Conservation (phyloP, 371 early-diverging fungal species). For the Mortierella sp. region DNA sequence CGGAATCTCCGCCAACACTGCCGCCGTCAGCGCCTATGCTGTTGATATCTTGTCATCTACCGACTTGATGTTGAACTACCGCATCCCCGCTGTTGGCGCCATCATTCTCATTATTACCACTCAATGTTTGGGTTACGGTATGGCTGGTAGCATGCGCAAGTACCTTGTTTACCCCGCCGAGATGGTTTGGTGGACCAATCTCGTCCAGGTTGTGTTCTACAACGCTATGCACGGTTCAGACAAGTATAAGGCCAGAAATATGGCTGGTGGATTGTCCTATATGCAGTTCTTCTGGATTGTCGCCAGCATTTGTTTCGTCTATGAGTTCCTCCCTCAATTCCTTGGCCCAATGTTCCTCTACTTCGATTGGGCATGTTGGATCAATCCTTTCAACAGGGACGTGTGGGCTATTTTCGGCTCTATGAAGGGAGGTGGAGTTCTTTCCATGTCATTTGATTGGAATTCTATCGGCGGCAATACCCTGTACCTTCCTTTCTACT, state of each 20-base stretch:
- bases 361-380: slow-evolving; percentile 69
- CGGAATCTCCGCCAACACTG: slow-evolving; percentile 50
- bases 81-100: slow-evolving; percentile 61
- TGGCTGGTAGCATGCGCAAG: slow-evolving; percentile 82
- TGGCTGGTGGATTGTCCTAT: slow-evolving; percentile 58
- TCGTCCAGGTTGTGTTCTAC: slow-evolving; percentile 82
- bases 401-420: slow-evolving; percentile 69
- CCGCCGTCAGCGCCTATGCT: slow-evolving; percentile 49
- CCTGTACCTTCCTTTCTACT: slow-evolving; percentile 24
- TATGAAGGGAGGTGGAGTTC: slow-evolving; percentile 23
- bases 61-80: slow-evolving; percentile 62
- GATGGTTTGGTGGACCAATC: slow-evolving; percentile 67
- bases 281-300: slow-evolving; percentile 69
- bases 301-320: slow-evolving; percentile 61
- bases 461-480: slow-evolving; percentile 21
- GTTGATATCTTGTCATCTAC: slow-evolving; percentile 66
- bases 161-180: slow-evolving; percentile 75
- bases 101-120: slow-evolving; percentile 71
- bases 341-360: slow-evolving; percentile 67
- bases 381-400: slow-evolving; percentile 57
- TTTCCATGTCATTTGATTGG: slow-evolving; percentile 44
- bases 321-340: slow-evolving; percentile 60
- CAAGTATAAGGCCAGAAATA: slow-evolving; percentile 42
- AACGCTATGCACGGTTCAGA: slow-evolving; percentile 73
- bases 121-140: slow-evolving; percentile 83